Conservation (phyloP, 2,329 filamentous ascomycete species). For the Ascochyta fabae region DNA sequence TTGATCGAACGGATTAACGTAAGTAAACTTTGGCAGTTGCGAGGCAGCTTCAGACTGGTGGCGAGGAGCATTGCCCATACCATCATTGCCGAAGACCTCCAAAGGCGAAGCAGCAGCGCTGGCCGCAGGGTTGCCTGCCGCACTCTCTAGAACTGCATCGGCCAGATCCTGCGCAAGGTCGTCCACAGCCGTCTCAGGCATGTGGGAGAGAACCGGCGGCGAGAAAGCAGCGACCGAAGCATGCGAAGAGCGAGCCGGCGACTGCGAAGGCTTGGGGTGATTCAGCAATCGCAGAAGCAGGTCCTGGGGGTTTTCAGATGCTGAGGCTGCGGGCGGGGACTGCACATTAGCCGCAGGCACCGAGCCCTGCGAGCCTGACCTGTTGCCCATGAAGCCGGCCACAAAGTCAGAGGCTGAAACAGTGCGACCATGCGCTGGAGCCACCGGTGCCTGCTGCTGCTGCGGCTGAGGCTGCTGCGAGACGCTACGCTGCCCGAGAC, state of each 20-base stretch:
- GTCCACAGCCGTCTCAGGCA: conserved; percentile 52
- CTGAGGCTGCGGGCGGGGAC: conserved; percentile 36
- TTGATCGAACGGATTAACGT: conserved; percentile 75
- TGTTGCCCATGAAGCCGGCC: conserved; percentile 61
- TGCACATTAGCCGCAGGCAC: conserved; percentile 37
- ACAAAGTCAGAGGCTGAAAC: conserved; percentile 65
- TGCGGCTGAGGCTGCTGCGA: conserved; percentile 33
- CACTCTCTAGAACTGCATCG: conserved; percentile 51
- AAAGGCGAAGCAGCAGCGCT: conserved; percentile 39
- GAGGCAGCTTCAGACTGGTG: conserved; percentile 37
- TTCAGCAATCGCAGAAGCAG: conserved; percentile 87
- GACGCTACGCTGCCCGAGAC: conserved; percentile 45
- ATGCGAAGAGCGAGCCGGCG: conserved; percentile 34
- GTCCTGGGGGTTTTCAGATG: conserved; percentile 74
- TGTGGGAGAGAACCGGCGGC: conserved; percentile 40
- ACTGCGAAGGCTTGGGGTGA: conserved; percentile 63
- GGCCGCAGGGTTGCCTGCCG: conserved; percentile 33
- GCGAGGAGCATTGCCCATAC: conserved; percentile 48
- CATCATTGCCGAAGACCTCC: conserved; percentile 49
- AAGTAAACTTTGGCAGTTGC: conserved; percentile 65
- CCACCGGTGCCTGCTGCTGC: conserved; percentile 18
- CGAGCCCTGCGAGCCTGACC: conserved; percentile 44
- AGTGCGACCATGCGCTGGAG: conserved; percentile 42
- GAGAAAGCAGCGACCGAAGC: conserved; percentile 38
- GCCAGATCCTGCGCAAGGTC: conserved; percentile 55